A percentile compares a stretch with the other conserved stretches of the same genome.
These are phyloP conservation scores for Myochromella boudieri DNA, from an alignment of 768 basidiomycete genomes.

Conservation along the genomic window DNA sequence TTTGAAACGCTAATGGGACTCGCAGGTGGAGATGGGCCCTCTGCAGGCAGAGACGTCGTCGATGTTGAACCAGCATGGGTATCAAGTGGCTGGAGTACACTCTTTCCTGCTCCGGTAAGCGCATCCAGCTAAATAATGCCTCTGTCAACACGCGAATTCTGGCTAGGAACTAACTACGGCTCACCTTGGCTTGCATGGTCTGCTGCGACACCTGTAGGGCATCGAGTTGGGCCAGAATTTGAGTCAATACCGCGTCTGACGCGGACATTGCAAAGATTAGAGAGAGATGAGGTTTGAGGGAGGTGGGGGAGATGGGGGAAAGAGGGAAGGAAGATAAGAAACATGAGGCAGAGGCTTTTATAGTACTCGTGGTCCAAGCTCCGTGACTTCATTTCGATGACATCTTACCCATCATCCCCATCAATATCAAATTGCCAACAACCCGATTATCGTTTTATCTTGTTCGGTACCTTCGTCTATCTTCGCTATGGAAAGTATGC, in stretches of 20 bases:
- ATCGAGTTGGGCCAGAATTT: slow-evolving; percentile 73
- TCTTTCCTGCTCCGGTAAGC: slow-evolving; percentile 25
- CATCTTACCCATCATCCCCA: no score
- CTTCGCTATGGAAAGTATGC: no score
- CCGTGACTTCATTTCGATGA: not conserved
- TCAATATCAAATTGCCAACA: no score
- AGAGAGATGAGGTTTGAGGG: no score
- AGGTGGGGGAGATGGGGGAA: not conserved
- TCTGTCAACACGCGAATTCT: not conserved
- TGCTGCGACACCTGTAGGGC: slow-evolving; percentile 75
- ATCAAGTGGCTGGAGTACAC: slow-evolving; percentile 28
- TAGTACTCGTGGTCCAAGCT: not conserved
- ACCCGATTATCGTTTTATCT: no score
- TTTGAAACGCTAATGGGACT: slow-evolving; percentile 11
- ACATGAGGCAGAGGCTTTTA: not conserved
- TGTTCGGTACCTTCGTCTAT: no score
- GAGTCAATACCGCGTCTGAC: slow-evolving; percentile 62
- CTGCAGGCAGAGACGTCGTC: not conserved
- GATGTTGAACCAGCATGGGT: slow-evolving; percentile 24
- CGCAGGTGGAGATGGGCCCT: slow-evolving; percentile 8
- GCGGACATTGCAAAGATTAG: no score
- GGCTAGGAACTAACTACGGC: not conserved
- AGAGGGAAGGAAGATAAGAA: not conserved
- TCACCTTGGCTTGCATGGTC: slow-evolving; percentile 76
- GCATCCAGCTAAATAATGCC: slow-evolving; percentile 48